A percentile compares a stretch with the other conserved stretches of the same genome.
These are phyloP conservation scores for Clitoria ternatea DNA, from an alignment of 306 rosid genomes.

Conservation along the genomic window DNA sequence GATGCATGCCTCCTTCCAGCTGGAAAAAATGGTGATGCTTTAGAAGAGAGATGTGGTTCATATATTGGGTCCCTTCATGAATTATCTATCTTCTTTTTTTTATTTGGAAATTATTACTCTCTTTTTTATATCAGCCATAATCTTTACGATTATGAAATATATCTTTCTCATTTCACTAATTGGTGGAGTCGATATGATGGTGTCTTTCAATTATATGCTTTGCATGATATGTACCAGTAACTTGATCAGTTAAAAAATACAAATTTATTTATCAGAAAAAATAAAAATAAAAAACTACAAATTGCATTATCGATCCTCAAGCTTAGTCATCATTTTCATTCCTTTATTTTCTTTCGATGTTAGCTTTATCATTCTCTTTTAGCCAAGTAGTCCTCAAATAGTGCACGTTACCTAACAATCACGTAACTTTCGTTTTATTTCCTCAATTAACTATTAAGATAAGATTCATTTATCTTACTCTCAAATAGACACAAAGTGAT, in stretches of 20 bases:
- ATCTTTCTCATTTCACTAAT: constrained; percentile 17
- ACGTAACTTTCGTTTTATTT: not conserved
- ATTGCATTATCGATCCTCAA: too few relatives aligned
- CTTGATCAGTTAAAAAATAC: not conserved
- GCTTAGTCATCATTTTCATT: not conserved
- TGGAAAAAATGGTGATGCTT: constrained; percentile 38
- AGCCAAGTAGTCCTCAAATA: not conserved
- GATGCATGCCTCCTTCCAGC: constrained; percentile 55
- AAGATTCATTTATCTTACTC: not conserved
- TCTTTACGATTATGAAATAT: constrained; percentile 21
- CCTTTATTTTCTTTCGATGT: not conserved
- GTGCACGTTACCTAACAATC: not conserved
- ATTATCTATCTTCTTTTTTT: constrained; percentile 4
- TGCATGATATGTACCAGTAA: not conserved
- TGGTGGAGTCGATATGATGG: constrained; percentile 9
- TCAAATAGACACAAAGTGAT: too few relatives aligned
- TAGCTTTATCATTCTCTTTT: constrained; percentile 10
- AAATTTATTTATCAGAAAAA: not conserved
- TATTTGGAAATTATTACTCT: constrained; percentile 7
- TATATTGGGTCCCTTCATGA: constrained; percentile 22
- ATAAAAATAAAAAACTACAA: not conserved
- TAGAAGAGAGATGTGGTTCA: constrained; percentile 16
- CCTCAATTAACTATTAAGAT: not conserved
- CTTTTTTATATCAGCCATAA: constrained; percentile 21
- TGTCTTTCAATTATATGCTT: not conserved